Conservation (phyloP, 345 rosid species). For the Ailanthus altissimus region DNA sequence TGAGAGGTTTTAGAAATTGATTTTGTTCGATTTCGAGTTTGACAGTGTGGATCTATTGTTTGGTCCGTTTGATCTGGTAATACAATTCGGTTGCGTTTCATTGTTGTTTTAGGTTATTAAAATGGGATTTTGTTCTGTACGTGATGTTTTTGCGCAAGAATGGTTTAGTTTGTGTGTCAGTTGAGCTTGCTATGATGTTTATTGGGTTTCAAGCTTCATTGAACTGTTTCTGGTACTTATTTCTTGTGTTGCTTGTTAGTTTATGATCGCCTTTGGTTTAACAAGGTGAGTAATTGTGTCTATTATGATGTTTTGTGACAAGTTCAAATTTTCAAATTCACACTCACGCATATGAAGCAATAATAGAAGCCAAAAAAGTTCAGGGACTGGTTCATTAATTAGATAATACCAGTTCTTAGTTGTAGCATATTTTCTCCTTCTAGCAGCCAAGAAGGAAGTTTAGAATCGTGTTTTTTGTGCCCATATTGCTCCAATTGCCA, state of each 20-base stretch:
- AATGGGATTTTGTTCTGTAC: background rate
- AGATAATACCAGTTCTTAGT: background rate
- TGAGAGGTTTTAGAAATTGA: conserved; percentile 38
- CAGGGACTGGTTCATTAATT: background rate
- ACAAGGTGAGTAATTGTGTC: background rate
- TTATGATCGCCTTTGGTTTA: too few relatives aligned
- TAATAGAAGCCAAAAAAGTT: background rate
- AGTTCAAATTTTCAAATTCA: background rate
- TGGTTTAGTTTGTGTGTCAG: conserved; percentile 17
- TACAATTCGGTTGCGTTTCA: conserved; percentile 14
- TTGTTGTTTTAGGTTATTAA: conserved; percentile 19
- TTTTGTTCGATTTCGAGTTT: conserved; percentile 33
- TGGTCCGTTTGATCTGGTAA: conserved; percentile 32
- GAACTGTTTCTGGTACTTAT: conserved; percentile 19
- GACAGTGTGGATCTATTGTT: conserved; percentile 56
- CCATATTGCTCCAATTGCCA: background rate
- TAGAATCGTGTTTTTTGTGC: background rate
- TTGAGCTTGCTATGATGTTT: background rate
- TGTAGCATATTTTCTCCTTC: background rate
- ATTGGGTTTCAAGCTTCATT: conserved; percentile 21
- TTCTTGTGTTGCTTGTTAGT: background rate
- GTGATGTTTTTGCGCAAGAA: background rate
- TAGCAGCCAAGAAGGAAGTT: background rate
- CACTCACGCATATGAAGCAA: background rate
- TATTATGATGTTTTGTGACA: conserved; percentile 7